These are phyloP conservation scores for Irpex rosettiformis DNA, from an alignment of 1,284 basidiomycete genomes.

Conservation along the genomic window DNA sequence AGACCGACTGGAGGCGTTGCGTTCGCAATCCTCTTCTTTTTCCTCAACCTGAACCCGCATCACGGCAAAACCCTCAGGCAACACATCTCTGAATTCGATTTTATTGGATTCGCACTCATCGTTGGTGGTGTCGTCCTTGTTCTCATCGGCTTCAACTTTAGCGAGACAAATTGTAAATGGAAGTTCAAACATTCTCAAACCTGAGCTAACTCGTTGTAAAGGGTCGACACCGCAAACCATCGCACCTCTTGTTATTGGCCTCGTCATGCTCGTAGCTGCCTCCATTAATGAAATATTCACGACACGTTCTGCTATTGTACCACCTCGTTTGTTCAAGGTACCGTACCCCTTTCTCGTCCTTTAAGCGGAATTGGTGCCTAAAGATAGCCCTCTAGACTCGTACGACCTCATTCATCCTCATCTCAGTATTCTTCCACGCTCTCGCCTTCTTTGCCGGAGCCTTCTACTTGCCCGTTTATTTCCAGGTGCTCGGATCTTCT, in stretches of 20 bases:
- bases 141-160: constrained; percentile 80
- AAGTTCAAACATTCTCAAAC: not conserved
- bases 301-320: constrained; percentile 75
- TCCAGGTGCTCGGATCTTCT: constrained; percentile 73
- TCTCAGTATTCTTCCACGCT: constrained; percentile 65
- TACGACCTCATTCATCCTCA: constrained; percentile 66
- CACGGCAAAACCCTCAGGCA: constrained; percentile 52
- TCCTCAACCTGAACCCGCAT: constrained; percentile 81
- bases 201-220: constrained; percentile 13
- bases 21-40: constrained; percentile 68
- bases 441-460: constrained; percentile 64
- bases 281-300: constrained; percentile 69
- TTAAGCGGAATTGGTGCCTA: too few relatives aligned
- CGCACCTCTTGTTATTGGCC: constrained; percentile 68
- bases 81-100: constrained; percentile 72
- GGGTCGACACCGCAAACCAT: constrained; percentile 57
- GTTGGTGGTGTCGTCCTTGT: constrained; percentile 72
- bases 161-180: constrained; percentile 60
- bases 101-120: constrained; percentile 68
- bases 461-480: constrained; percentile 77
- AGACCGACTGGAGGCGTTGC: constrained; percentile 80
- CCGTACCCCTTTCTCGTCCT: constrained; percentile 6
- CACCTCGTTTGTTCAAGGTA: constrained; percentile 75
- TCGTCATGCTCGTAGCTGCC: constrained; percentile 50
- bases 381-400: constrained; percentile 50